Evolutionary conservation across 805 yeast species (phyloP), one percentile per base, ranked within the genome.

Genomic region (Candida morakotiae): DNA sequence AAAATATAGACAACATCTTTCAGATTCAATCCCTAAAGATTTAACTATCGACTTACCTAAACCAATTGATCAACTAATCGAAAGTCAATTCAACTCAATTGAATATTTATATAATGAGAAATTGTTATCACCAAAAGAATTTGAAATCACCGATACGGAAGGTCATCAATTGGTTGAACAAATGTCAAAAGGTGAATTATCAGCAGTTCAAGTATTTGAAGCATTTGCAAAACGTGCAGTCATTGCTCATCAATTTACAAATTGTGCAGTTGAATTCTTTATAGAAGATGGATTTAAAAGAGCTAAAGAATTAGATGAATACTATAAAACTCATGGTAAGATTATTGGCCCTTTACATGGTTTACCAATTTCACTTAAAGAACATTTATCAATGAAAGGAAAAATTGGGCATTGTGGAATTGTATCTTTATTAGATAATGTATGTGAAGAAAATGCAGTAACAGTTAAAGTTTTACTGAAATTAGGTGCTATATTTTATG

Each of bases 301-400:
- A 37, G 87, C 87, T 3, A 54, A 67, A 45, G 62, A 56, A 34
- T 60, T 79, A 42, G 88, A 82, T 49, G 71, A 65, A 17, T 69
- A 71, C 48, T 75, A 46, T 40, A 54, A 52, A 36, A 46, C 63
- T 30, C 58, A 69, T 29, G 81, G 80, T 11, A 66, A 70, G 42
- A 54, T 70, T 1, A 49, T 74, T 24, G 86, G 86, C 11, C 79
- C 83, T 3, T 65, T 81, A 30, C 86, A 80, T 47, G 87, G 87
- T 2, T 59, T 81, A 25, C 87, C 87, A 2, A 60, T 81, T 17
- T 38, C 39, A 10, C 61, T 79, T 37, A 80, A 80, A 42, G 81
- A 71, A 46, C 74, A 69, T 40, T 58, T 64, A 57, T 43, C 52
- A 39, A 63, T 47, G 49, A 56, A 49, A 38, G 64, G 59, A 23